A percentile compares a stretch with the other conserved stretches of the same genome.
phyloP scores from a whole-genome alignment of 805 yeast species.

The Lipomyces chichibuensis region DNA sequence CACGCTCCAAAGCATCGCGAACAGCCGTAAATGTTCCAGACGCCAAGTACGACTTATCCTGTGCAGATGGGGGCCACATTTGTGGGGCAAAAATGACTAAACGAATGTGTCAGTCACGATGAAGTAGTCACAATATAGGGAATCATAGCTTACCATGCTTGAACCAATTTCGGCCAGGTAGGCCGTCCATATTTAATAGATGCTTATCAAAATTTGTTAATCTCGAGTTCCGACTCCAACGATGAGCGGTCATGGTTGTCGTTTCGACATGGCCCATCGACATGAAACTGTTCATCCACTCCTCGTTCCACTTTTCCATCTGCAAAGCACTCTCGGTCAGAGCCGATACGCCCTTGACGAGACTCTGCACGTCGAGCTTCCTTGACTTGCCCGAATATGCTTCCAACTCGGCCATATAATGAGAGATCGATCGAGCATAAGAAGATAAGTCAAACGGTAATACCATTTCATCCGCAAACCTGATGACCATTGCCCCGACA shows the following conservation, averaged over 20 bases:
- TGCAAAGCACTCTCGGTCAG: conserved; percentile 43
- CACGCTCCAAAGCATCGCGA: conserved; percentile 62
- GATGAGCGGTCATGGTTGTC: conserved; percentile 29
- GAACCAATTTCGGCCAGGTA: conserved; percentile 59
- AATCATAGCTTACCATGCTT: conserved; percentile 54
- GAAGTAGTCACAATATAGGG: conserved; percentile 47
- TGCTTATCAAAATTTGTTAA: conserved; percentile 46
- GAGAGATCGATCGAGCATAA: conserved; percentile 45
- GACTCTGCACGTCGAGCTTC: conserved; percentile 28
- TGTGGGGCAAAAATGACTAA: conserved; percentile 62
- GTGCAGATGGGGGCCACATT: conserved; percentile 55
- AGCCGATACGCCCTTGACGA: conserved; percentile 34
- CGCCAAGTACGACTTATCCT: conserved; percentile 54
- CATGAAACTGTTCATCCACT: conserved; percentile 45
- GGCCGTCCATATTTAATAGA: conserved; percentile 54
- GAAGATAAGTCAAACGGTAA: conserved; percentile 48
- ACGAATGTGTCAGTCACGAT: conserved; percentile 1
- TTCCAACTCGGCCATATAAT: conserved; percentile 20
- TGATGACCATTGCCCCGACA: conserved; percentile 54
- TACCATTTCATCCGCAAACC: conserved; percentile 54
- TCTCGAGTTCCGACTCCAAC: conserved; percentile 47
- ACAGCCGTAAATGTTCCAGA: conserved; percentile 66
- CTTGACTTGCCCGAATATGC: conserved; percentile 12
- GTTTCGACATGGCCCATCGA: conserved; percentile 48
- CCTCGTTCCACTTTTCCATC: conserved; percentile 49